Evolutionary conservation across 2,329 filamentous ascomycete species (phyloP), one percentile per base, ranked within the genome.

Genomic region (Beauveria medogensis): DNA sequence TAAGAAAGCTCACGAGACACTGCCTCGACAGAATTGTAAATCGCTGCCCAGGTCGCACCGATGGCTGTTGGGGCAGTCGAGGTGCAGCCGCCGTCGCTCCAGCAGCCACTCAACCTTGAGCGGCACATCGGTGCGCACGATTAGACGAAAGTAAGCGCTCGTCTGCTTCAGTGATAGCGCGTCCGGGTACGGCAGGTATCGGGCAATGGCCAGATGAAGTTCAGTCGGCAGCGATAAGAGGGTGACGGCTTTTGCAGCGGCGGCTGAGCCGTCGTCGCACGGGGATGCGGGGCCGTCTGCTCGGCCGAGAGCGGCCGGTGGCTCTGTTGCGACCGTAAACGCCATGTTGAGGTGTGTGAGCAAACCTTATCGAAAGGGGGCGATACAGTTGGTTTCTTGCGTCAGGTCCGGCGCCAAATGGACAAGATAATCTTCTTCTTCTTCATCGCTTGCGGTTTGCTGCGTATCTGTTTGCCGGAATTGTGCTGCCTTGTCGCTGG

Each of bases 91-190:
- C 20, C 85, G 80, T 14, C 87, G 80, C 65, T 87, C 79, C 62
- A 90, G 77, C 5, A 90, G 77, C 88, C 88, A 91, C 61, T 82
- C 80, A 14, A 90, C 80, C 69, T 90, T 89, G 50, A 89, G 76
- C 30, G 77, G 71, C 34, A 90, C 76, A 41, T 84, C 85, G 0
- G 87, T 90, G 69, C 86, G 80, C 63, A 90, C 85, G 2, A 89
- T 72, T 53, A 71, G 67, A 73, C 85, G 86, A 70, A 90, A 86
- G 68, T 88, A 78, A 62, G 80, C 79, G 68, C 75, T 85, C 22
- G 82, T 82, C 69, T 90, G 86, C 68, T 90, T 90, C 18, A 90
- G 74, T 0, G 86, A 87, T 1, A 90, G 78, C 0, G 88, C 87
- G 64, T 91, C 87, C 0, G 88, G 88, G 63, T 90, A 90, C 37